Evolutionary conservation across 176 grass and related monocot species (phyloP).

Genomic region (Cenchrus fungigraminus): DNA sequence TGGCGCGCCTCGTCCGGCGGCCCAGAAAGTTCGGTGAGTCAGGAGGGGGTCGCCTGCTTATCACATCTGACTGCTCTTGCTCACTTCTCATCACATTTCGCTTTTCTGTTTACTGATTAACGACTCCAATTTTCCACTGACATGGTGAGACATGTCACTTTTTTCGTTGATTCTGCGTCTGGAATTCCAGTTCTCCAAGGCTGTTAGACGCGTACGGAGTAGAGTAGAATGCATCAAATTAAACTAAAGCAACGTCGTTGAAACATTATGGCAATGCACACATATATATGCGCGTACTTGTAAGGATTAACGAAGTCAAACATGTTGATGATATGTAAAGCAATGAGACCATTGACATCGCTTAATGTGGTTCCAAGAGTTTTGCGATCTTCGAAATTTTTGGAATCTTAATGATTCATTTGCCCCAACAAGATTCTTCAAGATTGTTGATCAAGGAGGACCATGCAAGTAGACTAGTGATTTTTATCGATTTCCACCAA

Average conservation of each 20-base stretch:
- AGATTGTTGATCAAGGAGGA: background rate
- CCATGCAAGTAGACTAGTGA: background rate
- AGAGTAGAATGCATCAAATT: background rate
- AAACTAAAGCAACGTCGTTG: background rate
- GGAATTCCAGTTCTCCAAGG: background rate
- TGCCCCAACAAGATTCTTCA: too few species aligned
- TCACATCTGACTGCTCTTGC: background rate
- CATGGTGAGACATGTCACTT: background rate
- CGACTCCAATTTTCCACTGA: background rate
- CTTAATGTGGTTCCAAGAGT: background rate
- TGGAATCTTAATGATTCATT: slow-evolving; percentile 27
- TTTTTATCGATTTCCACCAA: background rate
- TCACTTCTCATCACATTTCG: too few species aligned
- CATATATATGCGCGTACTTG: too few species aligned
- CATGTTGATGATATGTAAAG: slow-evolving; percentile 4
- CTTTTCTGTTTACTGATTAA: background rate
- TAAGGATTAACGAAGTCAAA: slow-evolving; percentile 27
- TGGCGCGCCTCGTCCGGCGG: slow-evolving; percentile 35
- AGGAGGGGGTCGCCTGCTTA: background rate
- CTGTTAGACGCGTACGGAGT: background rate
- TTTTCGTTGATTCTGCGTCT: background rate
- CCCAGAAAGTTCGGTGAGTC: slow-evolving; percentile 45
- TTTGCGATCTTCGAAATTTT: slow-evolving; percentile 25
- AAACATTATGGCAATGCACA: background rate
- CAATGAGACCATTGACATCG: background rate